Evolutionary conservation across 2,329 filamentous ascomycete species (phyloP), one percentile per base, ranked within the genome.

Genomic region (Arthrinium phaeospermum): DNA sequence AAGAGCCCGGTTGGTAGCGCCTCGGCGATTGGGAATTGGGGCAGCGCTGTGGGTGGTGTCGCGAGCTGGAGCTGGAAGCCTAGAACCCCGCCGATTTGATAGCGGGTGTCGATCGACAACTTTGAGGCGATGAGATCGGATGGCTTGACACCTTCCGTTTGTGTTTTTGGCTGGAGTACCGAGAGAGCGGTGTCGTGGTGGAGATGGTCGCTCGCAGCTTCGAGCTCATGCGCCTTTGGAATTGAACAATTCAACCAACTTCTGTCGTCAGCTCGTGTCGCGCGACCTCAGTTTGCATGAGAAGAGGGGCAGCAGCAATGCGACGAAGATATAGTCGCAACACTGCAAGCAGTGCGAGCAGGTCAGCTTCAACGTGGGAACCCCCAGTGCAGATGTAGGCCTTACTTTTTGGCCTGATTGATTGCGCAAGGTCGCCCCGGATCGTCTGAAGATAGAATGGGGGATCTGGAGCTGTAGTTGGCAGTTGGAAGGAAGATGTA

Each of bases 21-120:
- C 57, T 10, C 19, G 10, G 34, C 14, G 34, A 12, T 64, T 64
- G 57, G 57, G 12, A n/a, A 41, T 34, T 30, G 57, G 57, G 13
- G 57, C n/a, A 41, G 57, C 34, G 19, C 22, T 7, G 22, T 22
- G 22, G n/a, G 57, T 41, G 57, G 34, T 64, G 57, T 37, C 30
- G 57, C 30, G 22, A 61, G 34, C 34, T 64, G 57, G 57, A 61
- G 34, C 34, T 64, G 57, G 57, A 64, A 41, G 30, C 34, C 57
- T 64, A 64, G 57, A n/a, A 41, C 57, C 30, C 57, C 34, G 57
- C 57, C 57, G 34, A 24, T 41, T 41, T 41, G 34, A 13, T 41
- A 41, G 57, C 57, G 57, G 57, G 24, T 24, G 57, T 41, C n/a
- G 57, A 41, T 64, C 34, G 57, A 41, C 57, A 64, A 64, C 57